Evolutionary conservation across 768 basidiomycete species (phyloP).

Genomic region (Boletus subcaerulescens): DNA sequence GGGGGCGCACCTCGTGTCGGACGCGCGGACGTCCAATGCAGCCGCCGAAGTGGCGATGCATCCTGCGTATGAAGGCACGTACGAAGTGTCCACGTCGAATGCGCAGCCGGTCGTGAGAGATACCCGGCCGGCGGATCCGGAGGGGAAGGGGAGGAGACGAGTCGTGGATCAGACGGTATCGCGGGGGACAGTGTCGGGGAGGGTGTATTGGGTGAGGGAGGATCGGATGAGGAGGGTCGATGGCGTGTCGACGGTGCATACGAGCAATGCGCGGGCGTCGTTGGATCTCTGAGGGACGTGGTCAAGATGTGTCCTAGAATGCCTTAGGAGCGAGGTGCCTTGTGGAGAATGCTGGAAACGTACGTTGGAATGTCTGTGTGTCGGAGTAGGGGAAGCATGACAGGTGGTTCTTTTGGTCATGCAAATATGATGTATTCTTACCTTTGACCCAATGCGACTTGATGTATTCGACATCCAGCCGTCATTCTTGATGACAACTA

Average conservation of each 20-base stretch:
- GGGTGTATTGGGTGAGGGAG: constrained; percentile 15
- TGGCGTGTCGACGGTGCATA: constrained; percentile 11
- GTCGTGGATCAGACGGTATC: constrained; percentile 6
- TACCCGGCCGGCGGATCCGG: constrained; percentile 24
- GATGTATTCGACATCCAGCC: no score
- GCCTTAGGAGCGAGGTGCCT: no score
- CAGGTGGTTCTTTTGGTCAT: no score
- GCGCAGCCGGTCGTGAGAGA: constrained; percentile 4
- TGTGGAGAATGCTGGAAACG: no score
- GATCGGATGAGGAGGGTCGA: not conserved
- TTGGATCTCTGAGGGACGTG: constrained; percentile 12
- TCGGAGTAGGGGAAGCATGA: no score
- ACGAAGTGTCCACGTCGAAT: constrained; percentile 31
- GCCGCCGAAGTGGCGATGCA: constrained; percentile 29
- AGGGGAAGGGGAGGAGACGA: constrained; percentile 31
- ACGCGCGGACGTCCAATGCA: constrained; percentile 34
- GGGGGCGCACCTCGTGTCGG: constrained; percentile 30
- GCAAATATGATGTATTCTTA: no score
- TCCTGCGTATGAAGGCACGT: constrained; percentile 40
- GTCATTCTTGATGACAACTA: no score
- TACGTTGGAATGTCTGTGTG: no score
- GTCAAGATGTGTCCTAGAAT: no score
- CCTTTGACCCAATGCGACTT: no score
- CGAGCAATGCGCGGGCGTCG: constrained; percentile 22
- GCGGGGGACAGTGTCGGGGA: constrained; percentile 1